Evolutionary conservation across 306 rosid genomes (phyloP), one percentile per base, ranked within the genome.

Genomic region (Cucumis hystrix): DNA sequence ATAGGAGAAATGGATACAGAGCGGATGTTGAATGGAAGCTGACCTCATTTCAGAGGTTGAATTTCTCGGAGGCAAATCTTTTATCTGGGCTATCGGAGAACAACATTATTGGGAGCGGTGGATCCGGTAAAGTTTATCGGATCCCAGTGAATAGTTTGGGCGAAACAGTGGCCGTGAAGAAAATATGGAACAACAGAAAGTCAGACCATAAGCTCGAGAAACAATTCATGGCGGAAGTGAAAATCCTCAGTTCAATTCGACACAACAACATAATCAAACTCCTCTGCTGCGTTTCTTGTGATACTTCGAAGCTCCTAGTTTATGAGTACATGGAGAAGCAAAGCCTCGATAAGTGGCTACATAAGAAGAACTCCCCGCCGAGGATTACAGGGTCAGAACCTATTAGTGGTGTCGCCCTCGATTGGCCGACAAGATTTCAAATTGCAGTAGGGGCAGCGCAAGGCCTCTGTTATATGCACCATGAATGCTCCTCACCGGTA

Each of bases 401-500:
- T 14, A 75, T 82, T 33, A 75, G 25, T 13, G 81, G 61, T 13
- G 59, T 35, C 23, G 54, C 66, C 15, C 89, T 88, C 0, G 84
- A 91, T 79, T 91, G 97, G 97, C 88, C 90, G 9, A 87, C 77
- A 83, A 89, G 98, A 79, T 74, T 90, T 83, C 83, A 79, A 1
- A 88, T 94, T 60, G 97, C 95, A 2, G 47, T 86, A 51, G 98
- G 96, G 6, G 82, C 82, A 8, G 97, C 98, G 6, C 91, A 74
- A 30, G 98, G 97, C 74, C 88, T 94, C 84, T 72, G 86, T 77
- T 94, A 94, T 76, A 94, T 92, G 98, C 97, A 94, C 82, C 90
- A 90, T 69, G 92, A 87, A 21, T 89, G 89, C 35, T 84, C 85
- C 49, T 90, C 88, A 6, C 93, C 95, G 0, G 61, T 92, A 54